Conservation (phyloP, 225 moss, liverwort and hornwort genomes). For the Polytrichum formosum region DNA sequence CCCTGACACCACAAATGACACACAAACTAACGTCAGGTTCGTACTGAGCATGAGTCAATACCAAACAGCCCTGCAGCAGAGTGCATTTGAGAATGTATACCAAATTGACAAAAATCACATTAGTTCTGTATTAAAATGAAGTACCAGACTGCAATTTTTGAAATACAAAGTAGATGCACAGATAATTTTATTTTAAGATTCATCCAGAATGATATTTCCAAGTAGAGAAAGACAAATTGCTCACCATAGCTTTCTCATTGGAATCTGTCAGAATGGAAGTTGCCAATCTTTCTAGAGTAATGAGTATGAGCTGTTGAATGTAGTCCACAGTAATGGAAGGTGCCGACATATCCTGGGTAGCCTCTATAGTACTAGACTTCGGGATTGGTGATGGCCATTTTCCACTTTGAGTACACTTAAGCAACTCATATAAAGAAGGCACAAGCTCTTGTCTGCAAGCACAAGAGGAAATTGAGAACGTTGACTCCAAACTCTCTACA, state of each 20-base stretch:
- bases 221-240: neutral
- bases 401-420: conserved; percentile 45
- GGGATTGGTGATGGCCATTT: conserved; percentile 39
- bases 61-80: too few relatives aligned
- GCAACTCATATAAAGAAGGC: conserved; percentile 57
- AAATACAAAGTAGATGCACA: too few relatives aligned
- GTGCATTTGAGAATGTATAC: too few relatives aligned
- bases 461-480: conserved; percentile 9
- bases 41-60: too few relatives aligned
- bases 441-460: conserved; percentile 63
- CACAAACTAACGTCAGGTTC: neutral
- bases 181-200: too few relatives aligned
- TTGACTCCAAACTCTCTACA: too few relatives aligned
- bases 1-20: conserved; percentile 43
- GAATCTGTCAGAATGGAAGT: conserved; percentile 28
- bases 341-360: conserved; percentile 18
- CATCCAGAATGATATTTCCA: too few relatives aligned
- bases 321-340: conserved; percentile 39
- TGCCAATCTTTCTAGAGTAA: conserved; percentile 67
- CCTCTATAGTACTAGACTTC: conserved; percentile 14
- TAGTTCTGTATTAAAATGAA: too few relatives aligned
- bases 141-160: too few relatives aligned
- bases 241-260: conserved; percentile 36
- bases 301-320: conserved; percentile 66
- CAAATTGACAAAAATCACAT: too few relatives aligned